Evolutionary conservation across 1,284 basidiomycete species (phyloP).

Genomic region (Ustanciosporium gigantosporum): DNA sequence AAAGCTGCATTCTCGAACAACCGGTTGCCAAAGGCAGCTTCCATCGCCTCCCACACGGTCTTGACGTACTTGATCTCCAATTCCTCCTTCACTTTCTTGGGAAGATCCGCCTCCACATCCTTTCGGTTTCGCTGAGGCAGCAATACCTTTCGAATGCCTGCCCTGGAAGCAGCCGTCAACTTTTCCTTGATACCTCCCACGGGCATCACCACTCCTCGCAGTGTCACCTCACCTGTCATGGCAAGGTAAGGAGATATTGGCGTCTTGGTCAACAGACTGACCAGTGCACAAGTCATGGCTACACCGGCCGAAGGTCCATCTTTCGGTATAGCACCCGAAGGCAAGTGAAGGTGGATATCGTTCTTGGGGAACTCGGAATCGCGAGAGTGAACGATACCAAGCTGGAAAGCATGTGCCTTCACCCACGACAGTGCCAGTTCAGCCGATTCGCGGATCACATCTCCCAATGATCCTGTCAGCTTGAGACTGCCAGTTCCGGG

Average conservation of each 20-base stretch:
- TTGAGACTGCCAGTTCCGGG: constrained; percentile 74
- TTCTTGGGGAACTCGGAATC: constrained; percentile 76
- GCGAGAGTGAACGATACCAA: constrained; percentile 73
- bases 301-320: constrained; percentile 83
- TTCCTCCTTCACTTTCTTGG: constrained; percentile 71
- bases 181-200: constrained; percentile 60
- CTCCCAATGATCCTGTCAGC: constrained; percentile 74
- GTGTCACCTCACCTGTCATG: constrained; percentile 58
- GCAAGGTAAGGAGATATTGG: constrained; percentile 61
- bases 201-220: constrained; percentile 56
- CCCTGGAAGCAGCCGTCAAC: constrained; percentile 66
- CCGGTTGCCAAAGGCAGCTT: constrained; percentile 65
- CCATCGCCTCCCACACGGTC: constrained; percentile 76
- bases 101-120: constrained; percentile 81
- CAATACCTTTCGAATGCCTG: constrained; percentile 77
- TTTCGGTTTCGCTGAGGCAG: constrained; percentile 80
- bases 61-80: constrained; percentile 79
- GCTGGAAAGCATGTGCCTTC: constrained; percentile 77
- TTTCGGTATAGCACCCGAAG: constrained; percentile 83
- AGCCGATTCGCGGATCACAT: constrained; percentile 81
- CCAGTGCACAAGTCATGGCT: constrained; percentile 82
- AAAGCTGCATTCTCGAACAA: constrained; percentile 47
- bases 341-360: constrained; percentile 85
- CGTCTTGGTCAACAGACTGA: constrained; percentile 77
- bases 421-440: constrained; percentile 72